phyloP scores from a whole-genome alignment of 768 basidiomycete genomes.

The Mycena pura region DNA sequence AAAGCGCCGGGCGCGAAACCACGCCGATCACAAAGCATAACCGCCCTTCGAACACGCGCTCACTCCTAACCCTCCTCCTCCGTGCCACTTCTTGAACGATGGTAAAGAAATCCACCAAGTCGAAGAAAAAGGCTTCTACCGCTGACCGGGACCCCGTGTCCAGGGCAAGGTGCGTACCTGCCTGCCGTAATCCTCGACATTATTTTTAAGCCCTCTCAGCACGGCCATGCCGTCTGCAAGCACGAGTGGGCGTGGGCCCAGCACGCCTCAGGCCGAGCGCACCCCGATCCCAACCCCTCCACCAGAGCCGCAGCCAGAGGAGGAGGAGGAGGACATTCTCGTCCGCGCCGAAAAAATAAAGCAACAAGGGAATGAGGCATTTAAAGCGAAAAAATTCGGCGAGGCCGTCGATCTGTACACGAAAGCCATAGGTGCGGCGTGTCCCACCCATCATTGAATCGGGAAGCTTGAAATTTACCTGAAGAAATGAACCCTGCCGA shows the following conservation, averaged over 20 bases:
- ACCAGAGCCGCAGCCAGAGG: conserved; percentile 16
- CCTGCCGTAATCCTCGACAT: conserved; percentile 1
- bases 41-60: too few relatives aligned
- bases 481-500: conserved; percentile 69
- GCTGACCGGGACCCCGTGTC: too few relatives aligned
- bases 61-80: background rate
- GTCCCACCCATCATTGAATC: background rate
- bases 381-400: conserved; percentile 67
- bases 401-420: conserved; percentile 80
- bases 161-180: conserved; percentile 3
- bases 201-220: conserved; percentile 16
- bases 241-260: conserved; percentile 16
- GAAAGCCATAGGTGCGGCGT: conserved; percentile 68
- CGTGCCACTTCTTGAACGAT: conserved; percentile 1
- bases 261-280: conserved; percentile 9
- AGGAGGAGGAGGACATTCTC: conserved; percentile 42
- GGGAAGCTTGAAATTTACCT: background rate
- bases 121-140: conserved; percentile 16
- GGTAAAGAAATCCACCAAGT: conserved; percentile 22
- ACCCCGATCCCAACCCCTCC: conserved; percentile 16
- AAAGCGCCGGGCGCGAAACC: too few relatives aligned
- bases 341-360: conserved; percentile 68
- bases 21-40: too few relatives aligned
- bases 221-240: conserved; percentile 12
- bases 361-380: conserved; percentile 77